Evolutionary conservation across 176 grass and related monocot genomes (phyloP).

Genomic region (Thinopyrum elongatum): DNA sequence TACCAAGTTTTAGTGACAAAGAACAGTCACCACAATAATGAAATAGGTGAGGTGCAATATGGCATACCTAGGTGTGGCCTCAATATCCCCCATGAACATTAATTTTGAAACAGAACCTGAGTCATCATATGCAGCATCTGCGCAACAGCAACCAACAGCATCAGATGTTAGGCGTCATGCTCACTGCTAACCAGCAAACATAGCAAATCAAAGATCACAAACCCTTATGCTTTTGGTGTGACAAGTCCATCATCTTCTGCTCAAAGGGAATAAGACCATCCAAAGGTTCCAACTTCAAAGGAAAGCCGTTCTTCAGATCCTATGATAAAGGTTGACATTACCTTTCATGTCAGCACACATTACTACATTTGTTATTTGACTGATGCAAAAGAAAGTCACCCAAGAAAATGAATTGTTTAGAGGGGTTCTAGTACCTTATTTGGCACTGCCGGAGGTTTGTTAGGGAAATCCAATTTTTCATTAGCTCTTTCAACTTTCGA

Average conservation of each 20-base stretch:
- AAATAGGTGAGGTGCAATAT: neutral
- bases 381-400: neutral
- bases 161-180: neutral
- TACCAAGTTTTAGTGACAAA: neutral
- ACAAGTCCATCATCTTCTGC: conserved; percentile 39
- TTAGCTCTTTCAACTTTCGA: conserved; percentile 31
- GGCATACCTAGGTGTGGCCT: conserved; percentile 32
- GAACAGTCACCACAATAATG: neutral
- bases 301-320: conserved; percentile 45
- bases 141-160: conserved; percentile 6
- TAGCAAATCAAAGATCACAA: conserved; percentile 16
- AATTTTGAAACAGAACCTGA: conserved; percentile 46
- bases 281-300: conserved; percentile 47
- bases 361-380: neutral
- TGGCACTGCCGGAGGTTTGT: conserved; percentile 12
- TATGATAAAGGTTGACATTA: conserved; percentile 18
- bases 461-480: neutral
- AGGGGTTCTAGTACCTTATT: conserved; percentile 29
- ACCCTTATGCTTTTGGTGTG: conserved; percentile 40
- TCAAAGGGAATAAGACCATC: conserved; percentile 32
- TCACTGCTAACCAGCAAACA: neutral
- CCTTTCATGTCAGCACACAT: neutral
- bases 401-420: neutral
- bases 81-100: conserved; percentile 55
- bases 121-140: conserved; percentile 37